Evolutionary conservation across 2,329 filamentous ascomycete genomes (phyloP).

Genomic region (Beauveria medogensis): DNA sequence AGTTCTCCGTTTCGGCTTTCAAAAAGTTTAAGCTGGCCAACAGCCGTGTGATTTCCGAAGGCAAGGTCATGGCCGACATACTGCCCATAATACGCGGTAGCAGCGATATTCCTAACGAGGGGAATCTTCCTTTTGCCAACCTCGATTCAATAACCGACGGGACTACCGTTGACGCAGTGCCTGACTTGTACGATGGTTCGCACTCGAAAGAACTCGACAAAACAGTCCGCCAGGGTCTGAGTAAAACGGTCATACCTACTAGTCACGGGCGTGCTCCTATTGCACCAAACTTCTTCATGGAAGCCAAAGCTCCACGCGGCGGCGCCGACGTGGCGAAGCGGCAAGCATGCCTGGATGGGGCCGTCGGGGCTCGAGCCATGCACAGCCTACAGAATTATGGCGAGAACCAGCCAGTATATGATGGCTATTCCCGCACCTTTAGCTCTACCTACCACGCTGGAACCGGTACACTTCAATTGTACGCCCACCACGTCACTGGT

Average conservation of each 20-base stretch:
- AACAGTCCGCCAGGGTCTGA: neutral
- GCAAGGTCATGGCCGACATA: no score
- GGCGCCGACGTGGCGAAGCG: constrained; percentile 18
- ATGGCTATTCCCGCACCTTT: constrained; percentile 31
- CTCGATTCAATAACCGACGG: no score
- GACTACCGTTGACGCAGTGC: constrained; percentile 21
- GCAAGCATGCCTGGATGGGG: constrained; percentile 30
- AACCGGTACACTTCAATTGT: constrained; percentile 25
- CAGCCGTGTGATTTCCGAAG: no score
- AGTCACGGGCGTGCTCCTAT: constrained; percentile 16
- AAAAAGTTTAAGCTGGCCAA: no score
- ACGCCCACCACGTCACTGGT: constrained; percentile 25
- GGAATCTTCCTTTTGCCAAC: no score
- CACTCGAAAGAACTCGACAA: neutral
- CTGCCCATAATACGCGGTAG: no score
- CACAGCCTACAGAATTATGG: constrained; percentile 29
- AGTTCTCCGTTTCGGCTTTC: no score
- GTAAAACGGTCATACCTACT: neutral
- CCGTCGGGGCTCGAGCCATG: constrained; percentile 28
- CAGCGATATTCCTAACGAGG: no score
- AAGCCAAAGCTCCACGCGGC: constrained; percentile 28
- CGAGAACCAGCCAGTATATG: constrained; percentile 23
- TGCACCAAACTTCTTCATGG: constrained; percentile 34
- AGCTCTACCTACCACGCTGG: constrained; percentile 25
- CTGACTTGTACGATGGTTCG: constrained; percentile 26